Evolutionary conservation across 2,329 filamentous ascomycete genomes (phyloP).

Genomic region (Byssothecium circinans): DNA sequence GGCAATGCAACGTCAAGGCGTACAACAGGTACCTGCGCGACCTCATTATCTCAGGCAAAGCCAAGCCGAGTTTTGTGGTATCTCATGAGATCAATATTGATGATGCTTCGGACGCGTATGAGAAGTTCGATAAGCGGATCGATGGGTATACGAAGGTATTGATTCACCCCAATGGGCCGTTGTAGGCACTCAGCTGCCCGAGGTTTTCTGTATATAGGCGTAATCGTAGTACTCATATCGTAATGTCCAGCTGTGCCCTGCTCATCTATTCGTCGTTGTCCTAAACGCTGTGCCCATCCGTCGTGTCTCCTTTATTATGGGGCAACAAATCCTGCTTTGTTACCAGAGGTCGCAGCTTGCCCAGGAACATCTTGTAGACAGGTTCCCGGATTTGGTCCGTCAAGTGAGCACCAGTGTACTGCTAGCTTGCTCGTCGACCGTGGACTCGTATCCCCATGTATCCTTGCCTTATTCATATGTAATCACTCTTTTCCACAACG

Average conservation of each 20-base stretch:
- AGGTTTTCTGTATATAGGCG: background rate
- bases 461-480: background rate
- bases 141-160: conserved; percentile 70
- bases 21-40: conserved; percentile 69
- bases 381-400: no score
- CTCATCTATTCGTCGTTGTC: no score
- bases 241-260: background rate
- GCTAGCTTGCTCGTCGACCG: no score
- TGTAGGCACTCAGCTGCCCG: conserved; percentile 9
- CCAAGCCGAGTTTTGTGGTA: conserved; percentile 68
- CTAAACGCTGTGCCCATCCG: no score
- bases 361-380: no score
- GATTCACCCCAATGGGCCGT: conserved; percentile 63
- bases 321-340: no score
- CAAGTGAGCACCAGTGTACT: no score
- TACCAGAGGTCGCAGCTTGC: background rate
- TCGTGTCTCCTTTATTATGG: no score
- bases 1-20: conserved; percentile 69
- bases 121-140: conserved; percentile 67
- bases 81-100: conserved; percentile 66
- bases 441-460: background rate
- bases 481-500: conserved; percentile 59
- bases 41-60: conserved; percentile 64
- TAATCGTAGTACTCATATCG: background rate
- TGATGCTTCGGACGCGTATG: conserved; percentile 62